These are phyloP conservation scores for Camellia oleifera DNA, from an alignment of 179 eudicot genomes.

Conservation along the genomic window DNA sequence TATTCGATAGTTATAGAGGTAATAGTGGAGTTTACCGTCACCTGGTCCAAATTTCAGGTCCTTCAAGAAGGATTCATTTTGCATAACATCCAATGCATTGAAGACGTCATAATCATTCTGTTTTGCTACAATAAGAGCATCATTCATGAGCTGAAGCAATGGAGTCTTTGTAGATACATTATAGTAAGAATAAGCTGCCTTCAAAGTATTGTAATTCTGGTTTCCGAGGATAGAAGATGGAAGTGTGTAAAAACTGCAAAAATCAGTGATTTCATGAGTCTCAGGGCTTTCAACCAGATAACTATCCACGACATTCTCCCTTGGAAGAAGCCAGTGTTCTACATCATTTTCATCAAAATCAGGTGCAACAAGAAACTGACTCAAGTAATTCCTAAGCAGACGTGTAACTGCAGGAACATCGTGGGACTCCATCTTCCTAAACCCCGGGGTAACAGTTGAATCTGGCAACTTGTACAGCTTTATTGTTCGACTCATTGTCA, in stretches of 20 bases:
- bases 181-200: conserved; percentile 80
- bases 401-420: conserved; percentile 78
- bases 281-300: conserved; percentile 67
- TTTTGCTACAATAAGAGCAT: conserved; percentile 70
- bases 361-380: conserved; percentile 60
- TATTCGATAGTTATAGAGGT: conserved; percentile 70
- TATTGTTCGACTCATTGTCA: conserved; percentile 80
- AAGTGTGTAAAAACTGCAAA: conserved; percentile 75
- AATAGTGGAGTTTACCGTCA: conserved; percentile 79
- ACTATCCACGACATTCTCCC: conserved; percentile 56
- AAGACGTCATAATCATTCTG: conserved; percentile 66
- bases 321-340: conserved; percentile 80
- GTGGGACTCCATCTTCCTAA: conserved; percentile 72
- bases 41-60: conserved; percentile 81
- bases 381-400: conserved; percentile 54
- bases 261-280: conserved; percentile 73
- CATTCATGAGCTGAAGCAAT: conserved; percentile 75
- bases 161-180: conserved; percentile 76
- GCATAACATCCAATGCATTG: conserved; percentile 76
- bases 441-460: conserved; percentile 64
- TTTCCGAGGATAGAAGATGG: conserved; percentile 72
- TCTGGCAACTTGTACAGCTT: conserved; percentile 73
- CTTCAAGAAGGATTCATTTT: conserved; percentile 65
- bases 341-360: conserved; percentile 72
- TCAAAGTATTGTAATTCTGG: conserved; percentile 52